Percentiles rank a stretch among this genome's conserved stretches.
phyloP scores from a whole-genome alignment of 192 early-diverging fungal genomes.

The Funneliformis mosseae region DNA sequence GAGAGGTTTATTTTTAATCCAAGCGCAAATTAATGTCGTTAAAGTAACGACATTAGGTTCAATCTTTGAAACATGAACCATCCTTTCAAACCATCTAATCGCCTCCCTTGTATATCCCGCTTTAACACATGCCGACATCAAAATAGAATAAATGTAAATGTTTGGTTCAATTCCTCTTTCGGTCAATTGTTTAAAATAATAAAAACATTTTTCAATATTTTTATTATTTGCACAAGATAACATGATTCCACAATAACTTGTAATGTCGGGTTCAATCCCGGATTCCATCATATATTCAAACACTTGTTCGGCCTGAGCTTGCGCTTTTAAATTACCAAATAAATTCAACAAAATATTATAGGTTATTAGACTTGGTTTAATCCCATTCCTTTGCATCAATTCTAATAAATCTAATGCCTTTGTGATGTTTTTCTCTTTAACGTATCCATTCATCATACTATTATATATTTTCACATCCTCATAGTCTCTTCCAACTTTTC shows the following conservation, averaged over 20 bases:
- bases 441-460: conserved; percentile 1
- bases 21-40: conserved; percentile 11
- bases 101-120: not conserved
- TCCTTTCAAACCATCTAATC: not conserved
- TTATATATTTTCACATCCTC: conserved; percentile 6
- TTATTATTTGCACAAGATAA: not conserved
- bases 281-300: not conserved
- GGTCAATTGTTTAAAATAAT: conserved; percentile 13
- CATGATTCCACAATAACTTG: not conserved
- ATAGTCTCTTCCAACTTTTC: not conserved
- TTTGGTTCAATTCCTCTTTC: not conserved
- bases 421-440: not conserved
- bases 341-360: conserved; percentile 23
- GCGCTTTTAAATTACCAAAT: not conserved
- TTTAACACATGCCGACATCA: conserved; percentile 5
- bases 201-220: not conserved
- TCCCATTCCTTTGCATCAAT: not conserved
- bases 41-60: not conserved
- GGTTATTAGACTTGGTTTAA: conserved; percentile 9
- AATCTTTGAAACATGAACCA: not conserved
- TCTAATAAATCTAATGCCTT: conserved; percentile 1
- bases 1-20: not conserved
- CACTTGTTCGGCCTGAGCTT: not conserved
- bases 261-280: not conserved
- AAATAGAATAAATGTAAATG: not conserved